Evolutionary conservation across 345 rosid genomes (phyloP).

Genomic region (Hibiscus syriacus): DNA sequence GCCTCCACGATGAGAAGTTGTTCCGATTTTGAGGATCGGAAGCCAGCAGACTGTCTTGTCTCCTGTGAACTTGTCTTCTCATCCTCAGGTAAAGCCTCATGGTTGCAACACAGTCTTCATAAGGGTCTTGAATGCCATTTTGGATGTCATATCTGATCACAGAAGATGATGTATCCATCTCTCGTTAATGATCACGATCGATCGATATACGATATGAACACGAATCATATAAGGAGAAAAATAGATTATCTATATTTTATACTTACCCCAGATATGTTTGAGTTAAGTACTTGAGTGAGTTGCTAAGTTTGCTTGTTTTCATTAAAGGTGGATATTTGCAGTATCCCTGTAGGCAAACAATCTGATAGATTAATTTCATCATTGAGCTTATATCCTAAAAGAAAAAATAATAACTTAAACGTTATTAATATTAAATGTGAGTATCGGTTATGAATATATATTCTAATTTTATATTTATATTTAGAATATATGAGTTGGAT

Average conservation of each 20-base stretch:
- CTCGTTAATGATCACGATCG: neutral
- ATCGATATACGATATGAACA: no score
- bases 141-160: constrained; percentile 64
- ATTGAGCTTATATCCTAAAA: neutral
- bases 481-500: no score
- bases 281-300: constrained; percentile 79
- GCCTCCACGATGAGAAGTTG: constrained; percentile 72
- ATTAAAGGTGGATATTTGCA: constrained; percentile 80
- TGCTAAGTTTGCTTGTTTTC: constrained; percentile 96
- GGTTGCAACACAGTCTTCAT: constrained; percentile 78
- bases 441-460: neutral
- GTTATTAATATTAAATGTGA: neutral
- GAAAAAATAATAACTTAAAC: neutral
- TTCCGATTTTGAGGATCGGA: constrained; percentile 71
- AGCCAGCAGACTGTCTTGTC: constrained; percentile 57
- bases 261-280: constrained; percentile 83
- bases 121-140: constrained; percentile 68
- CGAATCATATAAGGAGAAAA: neutral
- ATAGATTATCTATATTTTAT: neutral
- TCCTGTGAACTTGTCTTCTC: constrained; percentile 58
- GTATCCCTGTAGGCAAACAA: constrained; percentile 46
- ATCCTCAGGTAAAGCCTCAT: constrained; percentile 90
- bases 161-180: neutral
- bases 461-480: no score
- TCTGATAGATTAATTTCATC: neutral